A percentile compares a stretch with the other conserved stretches of the same genome.
phyloP scores from a whole-genome alignment of 2,329 filamentous ascomycete genomes.

The Penicillium corylophilum region DNA sequence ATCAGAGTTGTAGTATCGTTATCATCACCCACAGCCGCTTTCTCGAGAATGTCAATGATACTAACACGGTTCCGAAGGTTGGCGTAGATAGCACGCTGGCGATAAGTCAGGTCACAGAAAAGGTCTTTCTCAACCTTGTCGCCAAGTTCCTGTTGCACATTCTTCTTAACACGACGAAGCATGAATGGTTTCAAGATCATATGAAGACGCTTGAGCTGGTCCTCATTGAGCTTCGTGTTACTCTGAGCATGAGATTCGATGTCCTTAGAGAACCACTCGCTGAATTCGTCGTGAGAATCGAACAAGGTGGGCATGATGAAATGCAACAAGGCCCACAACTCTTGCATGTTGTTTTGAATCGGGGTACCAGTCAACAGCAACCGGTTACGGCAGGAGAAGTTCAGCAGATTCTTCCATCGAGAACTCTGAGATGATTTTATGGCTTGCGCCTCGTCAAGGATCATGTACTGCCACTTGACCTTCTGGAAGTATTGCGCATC shows the following conservation, averaged over 20 bases:
- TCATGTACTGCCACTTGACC: slow-evolving; percentile 99
- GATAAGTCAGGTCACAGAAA: slow-evolving; percentile 94
- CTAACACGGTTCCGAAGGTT: slow-evolving; percentile 96
- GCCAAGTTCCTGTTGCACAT: slow-evolving; percentile 96
- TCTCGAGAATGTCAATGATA: slow-evolving; percentile 97
- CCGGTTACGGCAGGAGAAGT: slow-evolving; percentile 93
- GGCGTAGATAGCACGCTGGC: slow-evolving; percentile 88
- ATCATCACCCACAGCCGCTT: slow-evolving; percentile 90
- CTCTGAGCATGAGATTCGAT: slow-evolving; percentile 98
- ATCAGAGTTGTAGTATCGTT: slow-evolving; percentile 93
- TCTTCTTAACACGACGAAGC: slow-evolving; percentile 98
- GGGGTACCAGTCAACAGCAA: slow-evolving; percentile 92
- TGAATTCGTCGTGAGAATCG: slow-evolving; percentile 58
- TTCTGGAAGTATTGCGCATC: slow-evolving; percentile 98
- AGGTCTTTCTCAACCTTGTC: slow-evolving; percentile 98
- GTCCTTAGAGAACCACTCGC: slow-evolving; percentile 55
- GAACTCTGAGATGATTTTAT: slow-evolving; percentile 98
- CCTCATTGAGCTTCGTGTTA: slow-evolving; percentile 99
- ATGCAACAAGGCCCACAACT: slow-evolving; percentile 94
- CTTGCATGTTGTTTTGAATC: slow-evolving; percentile 99
- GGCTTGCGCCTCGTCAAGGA: slow-evolving; percentile 95
- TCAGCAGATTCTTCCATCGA: slow-evolving; percentile 91
- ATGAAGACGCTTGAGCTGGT: slow-evolving; percentile 92
- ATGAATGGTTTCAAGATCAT: slow-evolving; percentile 99
- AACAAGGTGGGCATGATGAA: slow-evolving; percentile 99